Evolutionary conservation across 2,329 filamentous ascomycete species (phyloP), one percentile per base, ranked within the genome.

Genomic region (Alternaria longipes): DNA sequence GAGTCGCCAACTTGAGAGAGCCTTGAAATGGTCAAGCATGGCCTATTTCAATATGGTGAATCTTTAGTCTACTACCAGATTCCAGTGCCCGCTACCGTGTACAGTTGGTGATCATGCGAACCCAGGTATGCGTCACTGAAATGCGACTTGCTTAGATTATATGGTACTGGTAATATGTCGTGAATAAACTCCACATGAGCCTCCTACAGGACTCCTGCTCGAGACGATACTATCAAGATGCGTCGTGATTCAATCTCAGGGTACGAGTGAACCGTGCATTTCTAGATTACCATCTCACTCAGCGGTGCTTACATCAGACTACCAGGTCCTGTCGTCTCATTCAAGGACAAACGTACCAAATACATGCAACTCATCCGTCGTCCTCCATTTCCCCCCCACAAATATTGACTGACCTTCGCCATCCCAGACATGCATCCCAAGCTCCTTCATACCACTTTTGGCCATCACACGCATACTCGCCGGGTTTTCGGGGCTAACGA

Each of bases 401-500:
- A 54, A 63, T 49, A 76, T 49, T 24, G 40, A 45, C 8, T 32
- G 20, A 9, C 40, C 40, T 52, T 70, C 47, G 1, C 66, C 74
- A n/a, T 47, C 64, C 74, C 71, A 75, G 20, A 64, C 55, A 59
- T 70, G 70, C 20, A 76, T 46, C 3, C 74, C 77, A 26, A 49
- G 65, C 36, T 69, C 62, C 52, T 44, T 54, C 65, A 79, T 69
- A 16, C 67, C 73, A 22, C 50, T 46, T 56, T 79, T 79, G 6
- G 64, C 59, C 74, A 78, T 70, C 1, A 78, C 75, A n/a, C 66
- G 62, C 56, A 59, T 16, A 54, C 76, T 78, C 18, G 68, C 60
- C 1, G 67, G 64, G 54, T 78, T 78, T n/a, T 64, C 65, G 11
- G 49, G 54, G 60, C 76, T 76, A 20, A 78, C 74, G 51, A 78